Evolutionary conservation across 768 basidiomycete genomes (phyloP).

Genomic region (Suillus alpinus): DNA sequence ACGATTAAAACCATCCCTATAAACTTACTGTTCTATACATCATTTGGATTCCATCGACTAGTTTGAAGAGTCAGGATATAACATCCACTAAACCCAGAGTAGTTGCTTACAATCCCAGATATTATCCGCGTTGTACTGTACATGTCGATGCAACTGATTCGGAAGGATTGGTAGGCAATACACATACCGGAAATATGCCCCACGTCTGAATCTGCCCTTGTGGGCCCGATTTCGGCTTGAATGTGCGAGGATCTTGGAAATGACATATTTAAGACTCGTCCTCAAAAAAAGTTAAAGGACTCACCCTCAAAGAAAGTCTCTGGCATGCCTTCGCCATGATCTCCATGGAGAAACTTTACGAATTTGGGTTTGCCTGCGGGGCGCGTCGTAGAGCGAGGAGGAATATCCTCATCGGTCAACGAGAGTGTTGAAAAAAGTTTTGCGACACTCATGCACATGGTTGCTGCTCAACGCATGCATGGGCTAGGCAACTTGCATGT

Average conservation of each 20-base stretch:
- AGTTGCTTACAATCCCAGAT: slow-evolving; percentile 15
- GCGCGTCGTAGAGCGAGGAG: not conserved
- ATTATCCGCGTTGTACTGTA: slow-evolving; percentile 18
- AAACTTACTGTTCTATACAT: slow-evolving; percentile 6
- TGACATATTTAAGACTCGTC: slow-evolving; percentile 10
- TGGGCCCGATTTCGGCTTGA: slow-evolving; percentile 16
- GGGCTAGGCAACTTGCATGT: not conserved
- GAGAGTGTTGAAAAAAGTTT: not conserved
- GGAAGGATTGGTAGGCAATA: not conserved
- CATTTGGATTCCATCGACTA: slow-evolving; percentile 10
- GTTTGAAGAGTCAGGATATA: slow-evolving; percentile 10
- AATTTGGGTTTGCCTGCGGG: not conserved
- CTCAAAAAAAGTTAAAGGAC: not conserved
- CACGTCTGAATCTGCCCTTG: slow-evolving; percentile 30
- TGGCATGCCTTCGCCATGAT: slow-evolving; percentile 24
- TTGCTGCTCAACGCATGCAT: not conserved
- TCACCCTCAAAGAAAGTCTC: slow-evolving; percentile 26
- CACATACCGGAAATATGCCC: slow-evolving; percentile 26
- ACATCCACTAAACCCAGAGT: not conserved
- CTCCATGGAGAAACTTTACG: slow-evolving; percentile 24
- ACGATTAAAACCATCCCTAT: not conserved
- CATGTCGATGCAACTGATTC: not conserved
- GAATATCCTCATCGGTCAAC: not conserved
- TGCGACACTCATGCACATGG: not conserved
- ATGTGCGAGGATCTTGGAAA: slow-evolving; percentile 8